phyloP scores from a whole-genome alignment of 2,329 filamentous ascomycete species.

The Domatiomyces globalis region DNA sequence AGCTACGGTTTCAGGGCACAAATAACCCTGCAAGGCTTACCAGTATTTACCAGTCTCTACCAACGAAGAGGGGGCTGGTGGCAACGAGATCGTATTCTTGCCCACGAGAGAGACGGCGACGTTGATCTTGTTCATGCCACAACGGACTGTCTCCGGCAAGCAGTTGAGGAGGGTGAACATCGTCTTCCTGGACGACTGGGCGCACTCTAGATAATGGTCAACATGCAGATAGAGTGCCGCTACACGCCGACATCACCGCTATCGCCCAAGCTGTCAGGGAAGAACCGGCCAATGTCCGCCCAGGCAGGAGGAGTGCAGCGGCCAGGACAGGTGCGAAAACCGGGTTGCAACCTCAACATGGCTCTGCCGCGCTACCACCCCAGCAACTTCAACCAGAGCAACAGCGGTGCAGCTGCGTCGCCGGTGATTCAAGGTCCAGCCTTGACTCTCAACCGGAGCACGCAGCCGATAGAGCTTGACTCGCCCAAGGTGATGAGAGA shows the following conservation, averaged over 20 bases:
- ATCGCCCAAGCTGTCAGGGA: constrained; percentile 11
- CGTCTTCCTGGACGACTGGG: background rate
- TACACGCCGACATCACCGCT: constrained; percentile 19
- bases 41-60: background rate
- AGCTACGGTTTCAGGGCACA: background rate
- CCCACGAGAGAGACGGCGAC: background rate
- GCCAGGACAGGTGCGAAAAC: constrained; percentile 22
- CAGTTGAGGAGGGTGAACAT: background rate
- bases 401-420: constrained; percentile 22
- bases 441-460: constrained; percentile 14
- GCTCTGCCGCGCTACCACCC: constrained; percentile 34
- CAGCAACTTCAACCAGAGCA: constrained; percentile 26
- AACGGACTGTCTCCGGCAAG: background rate
- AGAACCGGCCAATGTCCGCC: constrained; percentile 20
- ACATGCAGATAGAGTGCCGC: constrained; percentile 4
- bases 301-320: constrained; percentile 24
- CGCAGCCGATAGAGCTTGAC: constrained; percentile 21
- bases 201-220: background rate
- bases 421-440: constrained; percentile 21
- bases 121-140: no score
- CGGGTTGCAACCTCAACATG: constrained; percentile 26
- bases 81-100: background rate
- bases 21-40: no score
- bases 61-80: background rate
- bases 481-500: constrained; percentile 25